phyloP scores from a whole-genome alignment of 2,329 filamentous ascomycete species.

The Anthostomella pinea region DNA sequence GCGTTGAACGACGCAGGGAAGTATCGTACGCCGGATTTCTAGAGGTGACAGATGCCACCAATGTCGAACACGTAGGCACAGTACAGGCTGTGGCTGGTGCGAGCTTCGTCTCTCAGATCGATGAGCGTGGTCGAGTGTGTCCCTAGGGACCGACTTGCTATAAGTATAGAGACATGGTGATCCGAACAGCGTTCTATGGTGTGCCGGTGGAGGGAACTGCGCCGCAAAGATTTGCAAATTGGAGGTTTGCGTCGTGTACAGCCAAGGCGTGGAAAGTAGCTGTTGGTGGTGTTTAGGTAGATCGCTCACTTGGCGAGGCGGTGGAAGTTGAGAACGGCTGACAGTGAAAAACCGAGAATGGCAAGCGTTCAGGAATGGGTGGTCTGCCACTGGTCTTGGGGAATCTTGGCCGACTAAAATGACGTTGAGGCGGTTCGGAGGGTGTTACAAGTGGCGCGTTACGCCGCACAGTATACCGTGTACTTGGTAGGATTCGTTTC shows the following conservation, averaged over 20 bases:
- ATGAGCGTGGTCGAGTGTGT: slow-evolving; percentile 31
- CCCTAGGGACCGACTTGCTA: slow-evolving; percentile 42
- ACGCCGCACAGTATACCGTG: no score
- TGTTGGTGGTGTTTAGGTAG: no score
- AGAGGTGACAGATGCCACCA: slow-evolving; percentile 1
- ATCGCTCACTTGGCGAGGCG: no score
- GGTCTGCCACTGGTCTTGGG: slow-evolving; percentile 23
- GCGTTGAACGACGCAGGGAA: no score
- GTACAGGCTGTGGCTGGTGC: slow-evolving; percentile 21
- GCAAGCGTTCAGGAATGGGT: no score
- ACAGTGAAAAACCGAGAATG: no score
- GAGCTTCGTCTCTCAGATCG: slow-evolving; percentile 24
- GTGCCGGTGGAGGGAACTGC: slow-evolving; percentile 6
- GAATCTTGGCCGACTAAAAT: slow-evolving; percentile 25
- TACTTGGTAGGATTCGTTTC: no score
- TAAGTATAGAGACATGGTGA: slow-evolving; percentile 32
- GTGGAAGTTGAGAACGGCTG: no score
- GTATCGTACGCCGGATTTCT: no score
- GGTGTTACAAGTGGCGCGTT: slow-evolving; percentile 14
- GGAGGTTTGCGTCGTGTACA: slow-evolving; percentile 7
- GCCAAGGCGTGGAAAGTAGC: slow-evolving; percentile 11
- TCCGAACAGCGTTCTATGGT: slow-evolving; percentile 8
- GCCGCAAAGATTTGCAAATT: slow-evolving; percentile 5
- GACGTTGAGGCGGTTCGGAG: slow-evolving; percentile 19
- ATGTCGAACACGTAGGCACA: slow-evolving; percentile 8